Base-by-base conservation (phyloP, 140 eudicot species). In the Eryngium alpinum region DNA sequence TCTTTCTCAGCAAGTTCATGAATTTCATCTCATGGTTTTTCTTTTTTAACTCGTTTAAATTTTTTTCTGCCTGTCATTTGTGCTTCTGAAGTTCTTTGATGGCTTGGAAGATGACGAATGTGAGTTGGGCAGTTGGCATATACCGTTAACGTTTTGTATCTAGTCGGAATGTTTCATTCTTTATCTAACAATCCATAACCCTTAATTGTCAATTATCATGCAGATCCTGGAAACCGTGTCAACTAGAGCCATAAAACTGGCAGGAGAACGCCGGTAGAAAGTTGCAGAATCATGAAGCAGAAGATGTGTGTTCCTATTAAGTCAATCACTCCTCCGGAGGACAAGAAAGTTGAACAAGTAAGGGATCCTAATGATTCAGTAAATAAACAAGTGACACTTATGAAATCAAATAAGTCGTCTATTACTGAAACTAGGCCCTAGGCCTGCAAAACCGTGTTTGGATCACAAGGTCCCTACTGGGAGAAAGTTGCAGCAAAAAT, bases 21-120 rank as follows among this genome's bases (percentile, higher is more conserved):
- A 27, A 15, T 14, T 75, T 46, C 18, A 70, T 44, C 19, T 33
- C 24, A 28, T 76, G 25, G 65, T 76, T 51, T 52, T 76, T 14
- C 28, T 38, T 78, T 25, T 72, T 43, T 80, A 73, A 15, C 32
- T 82, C 90, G 60, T 88, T 87, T 57, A 16, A 29, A 24, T 3
- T 65, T 81, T 78, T 63, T 38, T 56, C 75, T 43, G n/a, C 46
- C 49, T 78, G 79, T 75, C 56, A 46, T 76, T 34, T 82, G 76
- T 46, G 77, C 60, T 75, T 24, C 75, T 21, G 86, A 87, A 94
- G 98, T 88, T 94, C 90, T 92, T 94, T 84, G 98, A 92, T 77
- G 98, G 91, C 84, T 86, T 94, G 91, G 98, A 94, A 63, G 98
- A 94, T 81, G 88, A 90, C 69, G 98, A 93, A 88, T 88, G 98